A percentile compares a stretch with the other conserved stretches of the same genome.
Evolutionary conservation across 2,329 filamentous ascomycete genomes (phyloP).

Genomic region (Albifimbria verrucaria): DNA sequence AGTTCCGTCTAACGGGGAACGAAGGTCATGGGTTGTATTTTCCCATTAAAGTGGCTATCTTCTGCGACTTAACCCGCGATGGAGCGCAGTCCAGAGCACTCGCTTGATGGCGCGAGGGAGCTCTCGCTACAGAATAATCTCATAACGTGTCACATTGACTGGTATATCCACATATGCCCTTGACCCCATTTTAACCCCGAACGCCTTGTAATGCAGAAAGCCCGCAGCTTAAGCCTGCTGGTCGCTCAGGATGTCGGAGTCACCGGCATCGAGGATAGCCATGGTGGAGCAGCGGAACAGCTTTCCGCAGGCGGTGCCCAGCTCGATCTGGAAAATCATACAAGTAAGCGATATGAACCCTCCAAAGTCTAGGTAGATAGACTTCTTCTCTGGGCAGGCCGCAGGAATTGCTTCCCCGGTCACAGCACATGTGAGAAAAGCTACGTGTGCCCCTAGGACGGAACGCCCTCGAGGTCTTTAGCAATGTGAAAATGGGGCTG

Average conservation of each 20-base stretch:
- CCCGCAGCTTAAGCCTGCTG: slow-evolving; percentile 54
- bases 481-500: slow-evolving; percentile 20
- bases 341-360: slow-evolving; percentile 66
- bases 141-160: slow-evolving; percentile 31
- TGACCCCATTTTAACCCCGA: slow-evolving; percentile 37
- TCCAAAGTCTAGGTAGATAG: slow-evolving; percentile 75
- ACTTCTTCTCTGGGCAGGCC: slow-evolving; percentile 89
- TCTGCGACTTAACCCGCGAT: background rate
- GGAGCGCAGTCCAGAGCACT: slow-evolving; percentile 17
- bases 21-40: slow-evolving; percentile 34
- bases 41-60: slow-evolving; percentile 25
- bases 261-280: slow-evolving; percentile 94
- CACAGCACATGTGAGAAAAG: background rate
- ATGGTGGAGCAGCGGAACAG: slow-evolving; percentile 98
- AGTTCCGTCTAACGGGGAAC: slow-evolving; percentile 21
- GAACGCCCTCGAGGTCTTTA: background rate
- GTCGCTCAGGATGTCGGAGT: slow-evolving; percentile 94
- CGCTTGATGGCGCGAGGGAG: slow-evolving; percentile 19
- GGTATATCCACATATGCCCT: slow-evolving; percentile 33
- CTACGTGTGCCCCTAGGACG: slow-evolving; percentile 7
- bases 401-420: slow-evolving; percentile 21
- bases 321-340: slow-evolving; percentile 73
- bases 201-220: slow-evolving; percentile 37
- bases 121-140: slow-evolving; percentile 14
- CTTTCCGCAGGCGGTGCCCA: slow-evolving; percentile 98